Evolutionary conservation across 371 early-diverging fungal genomes (phyloP), one percentile per base, ranked within the genome.

Genomic region (Mortierella sp.): DNA sequence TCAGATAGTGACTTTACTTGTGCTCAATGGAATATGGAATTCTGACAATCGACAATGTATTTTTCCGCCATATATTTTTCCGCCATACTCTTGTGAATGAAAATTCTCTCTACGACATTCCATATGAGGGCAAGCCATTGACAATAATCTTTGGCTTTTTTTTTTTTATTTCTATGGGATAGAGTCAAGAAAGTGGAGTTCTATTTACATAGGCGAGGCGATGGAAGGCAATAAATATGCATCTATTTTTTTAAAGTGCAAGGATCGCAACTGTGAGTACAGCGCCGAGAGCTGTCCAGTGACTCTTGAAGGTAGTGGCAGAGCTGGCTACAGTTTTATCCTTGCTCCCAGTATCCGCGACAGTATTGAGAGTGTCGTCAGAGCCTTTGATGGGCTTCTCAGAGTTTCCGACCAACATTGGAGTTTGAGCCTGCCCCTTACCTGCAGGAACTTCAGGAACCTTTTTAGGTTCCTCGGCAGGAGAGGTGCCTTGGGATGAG

Each of bases 1-100:
- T 26, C 52, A 32, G 18, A 37, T 32, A 9, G 16, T 37, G 39
- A 10, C 5, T 22, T 6, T 47, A 16, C 30, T n/a, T 59, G 51
- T 51, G 26, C 70, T 32, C 35, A 47, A 22, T 71, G 62, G 77
- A 72, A 77, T 77, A 3, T 72, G 77, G 77, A 77, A 71, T 77
- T 16, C 24, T n/a, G 11, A 20, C 37, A 11, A n/a, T n/a, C n/a
- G n/a, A n/a, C n/a, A n/a, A n/a, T n/a, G n/a, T n/a, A n/a, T n/a
- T n/a, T n/a, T n/a, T n/a, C n/a, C n/a, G n/a, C n/a, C n/a, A n/a
- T n/a, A 24, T 3, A 26, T 30, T 11, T 54, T 37, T 5, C 47
- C 39, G 39, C 39, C 39, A 39, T 39, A 6, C 10, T 39, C 10
- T 39, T 6, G 4, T 39, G 4, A 39, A 39, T 39, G n/a, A n/a